These are phyloP conservation scores for Psilocybe cyanescens DNA, from an alignment of 768 basidiomycete species.

Conservation along the genomic window DNA sequence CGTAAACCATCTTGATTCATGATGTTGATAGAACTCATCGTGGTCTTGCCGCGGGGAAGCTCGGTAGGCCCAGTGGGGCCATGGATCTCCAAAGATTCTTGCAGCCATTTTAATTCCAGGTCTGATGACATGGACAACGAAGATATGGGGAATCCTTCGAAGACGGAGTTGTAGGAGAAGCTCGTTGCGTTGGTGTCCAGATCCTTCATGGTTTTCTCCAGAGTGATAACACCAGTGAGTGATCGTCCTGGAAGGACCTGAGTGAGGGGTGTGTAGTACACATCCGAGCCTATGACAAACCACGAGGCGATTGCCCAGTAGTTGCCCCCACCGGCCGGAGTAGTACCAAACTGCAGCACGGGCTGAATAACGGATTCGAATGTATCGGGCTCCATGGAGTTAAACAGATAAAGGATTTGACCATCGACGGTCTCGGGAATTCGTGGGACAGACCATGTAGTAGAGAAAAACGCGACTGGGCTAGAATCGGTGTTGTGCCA, in stretches of 20 bases:
- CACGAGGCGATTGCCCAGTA: conserved; percentile 1
- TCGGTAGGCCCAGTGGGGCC: not conserved
- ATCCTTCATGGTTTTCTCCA: not conserved
- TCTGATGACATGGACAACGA: not conserved
- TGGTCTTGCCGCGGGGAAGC: not conserved
- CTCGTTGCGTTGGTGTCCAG: not conserved
- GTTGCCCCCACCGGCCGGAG: not conserved
- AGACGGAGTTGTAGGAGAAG: not conserved
- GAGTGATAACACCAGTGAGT: not conserved
- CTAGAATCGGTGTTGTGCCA: not conserved
- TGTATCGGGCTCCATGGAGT: not conserved
- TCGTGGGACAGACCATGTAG: not conserved
- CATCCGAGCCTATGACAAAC: not conserved
- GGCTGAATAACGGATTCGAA: not conserved
- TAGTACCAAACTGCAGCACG: not conserved
- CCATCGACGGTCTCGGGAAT: not conserved
- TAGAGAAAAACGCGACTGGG: not conserved
- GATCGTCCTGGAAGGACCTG: not conserved
- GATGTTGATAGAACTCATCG: not conserved
- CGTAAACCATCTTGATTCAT: not conserved
- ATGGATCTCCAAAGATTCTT: not conserved
- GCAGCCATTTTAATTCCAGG: not conserved
- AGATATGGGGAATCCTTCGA: not conserved
- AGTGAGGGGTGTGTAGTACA: not conserved
- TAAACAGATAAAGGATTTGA: not conserved